Evolutionary conservation across 805 yeast genomes (phyloP).

Genomic region (Jamesozyma lodderae): DNA sequence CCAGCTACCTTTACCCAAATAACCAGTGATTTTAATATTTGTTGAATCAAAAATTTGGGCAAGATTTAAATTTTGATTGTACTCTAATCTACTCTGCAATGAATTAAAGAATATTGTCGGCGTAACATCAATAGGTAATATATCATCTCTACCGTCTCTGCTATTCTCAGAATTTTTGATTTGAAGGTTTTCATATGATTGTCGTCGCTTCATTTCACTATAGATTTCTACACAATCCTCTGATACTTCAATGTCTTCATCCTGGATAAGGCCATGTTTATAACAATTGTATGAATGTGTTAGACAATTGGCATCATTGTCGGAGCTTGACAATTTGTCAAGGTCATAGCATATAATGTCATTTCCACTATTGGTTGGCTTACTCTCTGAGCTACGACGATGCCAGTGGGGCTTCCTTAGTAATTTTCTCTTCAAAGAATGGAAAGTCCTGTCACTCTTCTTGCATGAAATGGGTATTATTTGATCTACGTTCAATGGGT

Average conservation of each 20-base stretch:
- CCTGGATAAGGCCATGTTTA: neutral
- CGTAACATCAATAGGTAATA: conserved; percentile 5
- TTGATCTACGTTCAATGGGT: neutral
- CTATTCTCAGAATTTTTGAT: neutral
- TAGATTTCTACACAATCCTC: neutral
- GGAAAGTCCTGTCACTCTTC: neutral
- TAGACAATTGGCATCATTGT: neutral
- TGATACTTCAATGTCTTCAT: neutral
- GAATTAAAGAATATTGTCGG: conserved; percentile 8
- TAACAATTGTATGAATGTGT: neutral
- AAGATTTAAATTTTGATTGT: conserved; percentile 8
- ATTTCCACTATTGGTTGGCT: neutral
- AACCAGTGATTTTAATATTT: conserved; percentile 14
- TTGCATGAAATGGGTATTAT: no score
- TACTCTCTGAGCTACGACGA: no score
- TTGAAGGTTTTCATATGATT: neutral
- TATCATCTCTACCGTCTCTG: conserved; percentile 2
- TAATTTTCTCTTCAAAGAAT: neutral
- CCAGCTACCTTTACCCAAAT: conserved; percentile 18
- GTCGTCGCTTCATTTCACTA: neutral
- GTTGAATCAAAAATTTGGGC: conserved; percentile 5
- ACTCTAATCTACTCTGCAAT: conserved; percentile 4
- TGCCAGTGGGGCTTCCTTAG: neutral
- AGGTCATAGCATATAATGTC: neutral
- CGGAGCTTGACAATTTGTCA: neutral